phyloP scores from a whole-genome alignment of 805 yeast genomes.

The Jamesozyma gamospora region DNA sequence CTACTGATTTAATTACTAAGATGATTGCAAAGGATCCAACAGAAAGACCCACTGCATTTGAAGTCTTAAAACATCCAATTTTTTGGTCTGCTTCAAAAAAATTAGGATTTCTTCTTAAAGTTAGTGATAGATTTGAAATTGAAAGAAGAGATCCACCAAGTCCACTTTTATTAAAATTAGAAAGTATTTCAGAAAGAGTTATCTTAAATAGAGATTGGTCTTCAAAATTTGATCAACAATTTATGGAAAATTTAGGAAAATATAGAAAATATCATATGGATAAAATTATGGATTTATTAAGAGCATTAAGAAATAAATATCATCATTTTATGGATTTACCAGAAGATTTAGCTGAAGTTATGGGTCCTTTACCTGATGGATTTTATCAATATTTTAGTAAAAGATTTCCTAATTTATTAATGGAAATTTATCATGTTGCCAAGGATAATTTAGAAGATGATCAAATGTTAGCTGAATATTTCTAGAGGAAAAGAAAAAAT shows the following conservation, averaged over 20 bases:
- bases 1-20: conserved; percentile 55
- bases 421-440: conserved; percentile 62
- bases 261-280: conserved; percentile 78
- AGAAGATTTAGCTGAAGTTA: conserved; percentile 44
- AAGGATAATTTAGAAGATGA: conserved; percentile 51
- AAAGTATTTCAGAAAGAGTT: conserved; percentile 39
- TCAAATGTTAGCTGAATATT: conserved; percentile 43
- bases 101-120: conserved; percentile 74
- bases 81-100: conserved; percentile 74
- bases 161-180: conserved; percentile 44
- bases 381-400: conserved; percentile 66
- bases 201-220: conserved; percentile 71
- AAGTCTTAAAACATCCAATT: conserved; percentile 71
- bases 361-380: conserved; percentile 79
- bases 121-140: conserved; percentile 83
- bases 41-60: conserved; percentile 58
- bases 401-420: conserved; percentile 68
- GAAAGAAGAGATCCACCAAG: conserved; percentile 77
- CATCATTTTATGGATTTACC: conserved; percentile 94
- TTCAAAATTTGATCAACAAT: conserved; percentile 52
- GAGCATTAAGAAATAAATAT: conserved; percentile 87
- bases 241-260: conserved; percentile 78
- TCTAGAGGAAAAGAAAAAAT: conserved; percentile 7
- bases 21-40: conserved; percentile 68
- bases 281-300: conserved; percentile 70